A percentile compares a stretch with the other conserved stretches of the same genome.
phyloP scores from a whole-genome alignment of 345 rosid species.

The Tarenaya hassleriana region DNA sequence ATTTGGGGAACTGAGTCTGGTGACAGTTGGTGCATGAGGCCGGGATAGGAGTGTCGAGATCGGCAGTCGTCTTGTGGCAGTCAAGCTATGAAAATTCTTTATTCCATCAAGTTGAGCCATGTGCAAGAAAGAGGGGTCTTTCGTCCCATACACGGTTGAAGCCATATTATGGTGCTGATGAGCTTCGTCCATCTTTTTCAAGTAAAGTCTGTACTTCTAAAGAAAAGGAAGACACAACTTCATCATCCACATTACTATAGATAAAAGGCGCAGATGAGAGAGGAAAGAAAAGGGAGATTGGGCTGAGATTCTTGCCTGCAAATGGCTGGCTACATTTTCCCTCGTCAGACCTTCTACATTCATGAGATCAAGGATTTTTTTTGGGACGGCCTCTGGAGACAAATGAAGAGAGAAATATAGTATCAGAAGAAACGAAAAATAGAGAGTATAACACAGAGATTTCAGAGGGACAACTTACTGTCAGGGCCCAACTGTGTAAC shows the following conservation, averaged over 20 bases:
- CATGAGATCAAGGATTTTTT: constrained; percentile 90
- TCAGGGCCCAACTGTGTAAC: constrained; percentile 80
- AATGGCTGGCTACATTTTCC: constrained; percentile 97
- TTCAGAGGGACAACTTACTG: constrained; percentile 45
- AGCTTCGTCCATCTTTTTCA: constrained; percentile 52
- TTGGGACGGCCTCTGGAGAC: constrained; percentile 85
- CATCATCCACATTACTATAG: constrained; percentile 7
- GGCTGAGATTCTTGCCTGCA: constrained; percentile 49
- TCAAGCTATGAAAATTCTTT: constrained; percentile 44
- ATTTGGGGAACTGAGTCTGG: constrained; percentile 47
- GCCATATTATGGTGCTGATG: constrained; percentile 54
- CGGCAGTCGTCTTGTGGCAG: constrained; percentile 48
- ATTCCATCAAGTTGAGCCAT: constrained; percentile 50
- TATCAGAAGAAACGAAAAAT: constrained; percentile 10
- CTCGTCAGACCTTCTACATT: constrained; percentile 84
- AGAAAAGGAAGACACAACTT: constrained; percentile 3
- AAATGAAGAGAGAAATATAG: background rate
- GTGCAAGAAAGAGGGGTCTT: constrained; percentile 47
- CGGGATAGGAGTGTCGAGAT: constrained; percentile 49
- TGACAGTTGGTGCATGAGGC: constrained; percentile 38
- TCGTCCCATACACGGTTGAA: constrained; percentile 45
- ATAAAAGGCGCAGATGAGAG: background rate
- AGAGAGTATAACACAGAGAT: background rate
- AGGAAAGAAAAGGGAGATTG: background rate
- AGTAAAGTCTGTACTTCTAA: constrained; percentile 85